These are phyloP conservation scores for Cystofilobasidium capitatum DNA, from an alignment of 768 basidiomycete genomes.

Conservation along the genomic window DNA sequence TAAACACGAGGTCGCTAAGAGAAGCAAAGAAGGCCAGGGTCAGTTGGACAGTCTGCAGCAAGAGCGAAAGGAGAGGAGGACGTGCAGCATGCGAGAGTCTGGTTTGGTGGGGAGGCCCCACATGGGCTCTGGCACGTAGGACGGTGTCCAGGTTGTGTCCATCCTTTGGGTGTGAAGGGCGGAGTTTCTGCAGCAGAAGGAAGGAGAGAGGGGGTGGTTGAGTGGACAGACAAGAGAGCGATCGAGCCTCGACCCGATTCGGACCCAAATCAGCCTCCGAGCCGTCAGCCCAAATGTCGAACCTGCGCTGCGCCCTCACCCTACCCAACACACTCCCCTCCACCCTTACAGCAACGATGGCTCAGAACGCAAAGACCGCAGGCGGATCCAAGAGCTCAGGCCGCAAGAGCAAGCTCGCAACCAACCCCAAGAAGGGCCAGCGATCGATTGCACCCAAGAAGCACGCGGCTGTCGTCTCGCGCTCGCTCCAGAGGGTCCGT, in stretches of 20 bases:
- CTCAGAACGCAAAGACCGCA: slow-evolving; percentile 74
- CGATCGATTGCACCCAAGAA: slow-evolving; percentile 76
- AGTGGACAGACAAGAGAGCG: not conserved
- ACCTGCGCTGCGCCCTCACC: not conserved
- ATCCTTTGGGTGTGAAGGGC: slow-evolving; percentile 17
- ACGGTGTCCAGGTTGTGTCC: slow-evolving; percentile 1
- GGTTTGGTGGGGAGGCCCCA: not conserved
- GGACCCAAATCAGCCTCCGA: not conserved
- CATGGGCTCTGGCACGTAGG: slow-evolving; percentile 7
- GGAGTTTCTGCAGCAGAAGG: not conserved
- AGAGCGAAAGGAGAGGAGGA: not conserved
- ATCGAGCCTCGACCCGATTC: not conserved
- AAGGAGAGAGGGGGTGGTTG: not conserved
- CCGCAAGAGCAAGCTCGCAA: slow-evolving; percentile 57
- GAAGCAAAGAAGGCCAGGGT: not conserved
- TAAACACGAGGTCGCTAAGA: slow-evolving; percentile 22
- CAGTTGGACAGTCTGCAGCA: not conserved
- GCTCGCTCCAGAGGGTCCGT: slow-evolving; percentile 63
- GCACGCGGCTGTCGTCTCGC: slow-evolving; percentile 58
- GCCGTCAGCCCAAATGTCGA: not conserved
- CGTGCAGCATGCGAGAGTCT: not conserved
- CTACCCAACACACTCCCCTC: not conserved
- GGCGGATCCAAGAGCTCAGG: slow-evolving; percentile 48
- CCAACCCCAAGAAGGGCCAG: slow-evolving; percentile 65
- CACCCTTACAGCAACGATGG: slow-evolving; percentile 46